Base-by-base conservation (phyloP, 306 rosid species). In the Crotalaria pallida region DNA sequence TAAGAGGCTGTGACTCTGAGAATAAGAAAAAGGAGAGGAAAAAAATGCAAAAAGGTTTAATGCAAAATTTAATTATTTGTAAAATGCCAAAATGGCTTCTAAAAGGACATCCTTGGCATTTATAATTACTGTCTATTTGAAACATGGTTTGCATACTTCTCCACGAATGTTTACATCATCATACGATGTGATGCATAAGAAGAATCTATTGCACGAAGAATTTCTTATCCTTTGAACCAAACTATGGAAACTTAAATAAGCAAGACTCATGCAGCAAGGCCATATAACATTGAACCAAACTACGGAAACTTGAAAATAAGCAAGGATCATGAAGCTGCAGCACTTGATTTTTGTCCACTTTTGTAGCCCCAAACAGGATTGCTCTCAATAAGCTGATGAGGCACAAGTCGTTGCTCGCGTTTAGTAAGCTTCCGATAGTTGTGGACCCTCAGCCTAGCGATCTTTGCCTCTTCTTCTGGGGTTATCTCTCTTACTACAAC, bases 331-430 rank as follows among this genome's bases (percentile, higher is more conserved):
- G 83, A 81, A 79, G 52, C 56, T 9, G 78, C 16, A 40, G 79
- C 49, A 69, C 52, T 80, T 6, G 17, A 23, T 75, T 83, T 73
- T 45, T 63, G 73, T 43, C 50, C 21, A 6, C 55, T 87, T 79
- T 94, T 94, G 69, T 96, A 85, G 38, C 87, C 89, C 98, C 98
- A 90, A 51, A 90, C 69, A 7, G 98, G 81, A 68, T 76, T 90
- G 6, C 90, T 84, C 87, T 88, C 98, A 15, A 94, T 90, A 75
- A 90, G 96, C 77, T 84, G 72, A 78, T 94, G 98, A 10, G 98
- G 98, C 73, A 94, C 97, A 44, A 94, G 97, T 63, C 79, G 83
- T 6, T 68, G 74, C 79, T 94, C 92, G 15, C 86, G 80, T 82
- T 88, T 87, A 7, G 84, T 82, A 59, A 85, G 88, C 87, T 87